These are phyloP conservation scores for Fusarium chaquense DNA, from an alignment of 2,329 filamentous ascomycete genomes.

Conservation along the genomic window DNA sequence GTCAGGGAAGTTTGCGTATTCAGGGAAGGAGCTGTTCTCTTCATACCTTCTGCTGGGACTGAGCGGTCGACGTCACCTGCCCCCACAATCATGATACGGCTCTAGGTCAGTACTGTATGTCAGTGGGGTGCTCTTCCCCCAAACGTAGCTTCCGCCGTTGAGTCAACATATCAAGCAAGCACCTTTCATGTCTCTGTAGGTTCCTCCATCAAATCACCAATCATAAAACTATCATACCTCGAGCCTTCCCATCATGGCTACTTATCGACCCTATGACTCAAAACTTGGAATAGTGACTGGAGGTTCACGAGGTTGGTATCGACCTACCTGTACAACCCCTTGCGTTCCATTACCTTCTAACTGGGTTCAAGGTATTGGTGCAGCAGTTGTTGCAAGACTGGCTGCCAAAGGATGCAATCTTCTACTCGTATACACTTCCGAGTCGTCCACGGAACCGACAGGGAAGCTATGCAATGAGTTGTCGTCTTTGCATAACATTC, in stretches of 20 bases:
- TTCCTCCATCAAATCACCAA: background rate
- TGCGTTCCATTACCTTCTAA: constrained; percentile 5
- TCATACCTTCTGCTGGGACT: background rate
- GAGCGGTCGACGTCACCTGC: constrained; percentile 34
- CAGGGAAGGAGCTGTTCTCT: background rate
- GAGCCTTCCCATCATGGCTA: constrained; percentile 31
- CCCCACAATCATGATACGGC: constrained; percentile 29
- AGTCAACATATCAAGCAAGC: constrained; percentile 1
- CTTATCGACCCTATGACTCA: constrained; percentile 47
- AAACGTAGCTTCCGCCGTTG: background rate
- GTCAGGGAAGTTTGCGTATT: background rate
- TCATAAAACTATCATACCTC: background rate
- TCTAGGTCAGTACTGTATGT: background rate
- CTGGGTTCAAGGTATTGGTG: constrained; percentile 65
- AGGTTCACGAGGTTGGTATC: constrained; percentile 50
- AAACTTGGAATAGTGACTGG: constrained; percentile 53
- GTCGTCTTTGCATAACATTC: constrained; percentile 56
- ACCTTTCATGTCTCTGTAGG: constrained; percentile 1
- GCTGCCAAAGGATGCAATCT: constrained; percentile 71
- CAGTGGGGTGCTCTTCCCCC: constrained; percentile 11
- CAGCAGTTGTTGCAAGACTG: constrained; percentile 67
- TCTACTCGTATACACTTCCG: constrained; percentile 70
- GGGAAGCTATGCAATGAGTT: constrained; percentile 62
- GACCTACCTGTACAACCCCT: too few relatives aligned
- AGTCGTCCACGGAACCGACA: constrained; percentile 63